Base-by-base conservation (phyloP, 2,329 filamentous ascomycete species). In the Pestalotiopsis sp. region DNA sequence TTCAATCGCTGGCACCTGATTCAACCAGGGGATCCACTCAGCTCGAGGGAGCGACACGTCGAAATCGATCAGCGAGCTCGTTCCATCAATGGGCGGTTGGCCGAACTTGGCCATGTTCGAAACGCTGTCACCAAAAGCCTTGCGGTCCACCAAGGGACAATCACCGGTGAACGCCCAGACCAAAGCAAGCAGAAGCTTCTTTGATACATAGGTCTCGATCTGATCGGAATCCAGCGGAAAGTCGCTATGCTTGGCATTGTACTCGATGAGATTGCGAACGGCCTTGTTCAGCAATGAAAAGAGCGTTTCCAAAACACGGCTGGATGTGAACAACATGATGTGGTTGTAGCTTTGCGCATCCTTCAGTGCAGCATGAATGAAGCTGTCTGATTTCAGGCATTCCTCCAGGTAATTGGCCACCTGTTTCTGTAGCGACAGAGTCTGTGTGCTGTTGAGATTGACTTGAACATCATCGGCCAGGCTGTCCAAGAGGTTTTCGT, bases 121-220 rank as follows among this genome's bases (percentile, higher is more conserved):
- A 44, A 99, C 84, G 71, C 89, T 92, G 77, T 97, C 93, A 64
- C 96, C 96, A 76, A 97, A 99, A 1, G 86, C 80, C 80, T 98
- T 97, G 74, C 96, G 92, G 72, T 99, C 94, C 35, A 81, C 81
- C 20, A 99, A 86, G 2, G 95, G 94, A 75, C 96, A 99, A 76
- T 99, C 96, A 71, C 96, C 97, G 4, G 94, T 97, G 64, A 99
- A 87, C 2, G 96, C 94, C 96, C 96, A 99, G 1, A 98, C 94
- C 39, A 97, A 83, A 9, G 94, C 94, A 59, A 99, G 86, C 11
- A 99, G 86, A 64, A 99, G 86, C 82, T 98, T 99, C 86, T 98
- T 99, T 6, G 94, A 91, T 22, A 97, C 85, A 77, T 93, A 99
- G 0, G 88, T 88, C 78, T 98, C 95, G 38, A 97, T 88, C 78